Percentiles rank a stretch among this genome's conserved stretches.
These are phyloP conservation scores for Annulohypoxylon nitens DNA, from an alignment of 495 filamentous ascomycete genomes.

Conservation along the genomic window DNA sequence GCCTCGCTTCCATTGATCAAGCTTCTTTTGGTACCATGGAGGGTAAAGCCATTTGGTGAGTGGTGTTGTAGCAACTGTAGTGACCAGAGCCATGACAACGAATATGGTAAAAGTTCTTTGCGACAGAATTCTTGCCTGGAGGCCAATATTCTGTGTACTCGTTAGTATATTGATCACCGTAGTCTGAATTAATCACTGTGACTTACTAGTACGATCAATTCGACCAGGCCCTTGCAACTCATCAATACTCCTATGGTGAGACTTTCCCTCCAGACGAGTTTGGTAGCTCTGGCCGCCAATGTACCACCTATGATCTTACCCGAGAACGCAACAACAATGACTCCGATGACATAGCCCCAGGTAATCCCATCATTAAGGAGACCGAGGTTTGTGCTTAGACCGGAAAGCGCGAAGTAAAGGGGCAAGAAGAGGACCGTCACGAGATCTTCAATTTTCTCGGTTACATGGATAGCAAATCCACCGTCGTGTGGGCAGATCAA, in stretches of 20 bases:
- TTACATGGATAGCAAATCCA: constrained; percentile 93
- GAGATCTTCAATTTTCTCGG: constrained; percentile 96
- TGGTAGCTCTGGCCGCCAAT: constrained; percentile 79
- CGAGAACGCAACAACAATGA: constrained; percentile 84
- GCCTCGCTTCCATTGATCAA: constrained; percentile 88
- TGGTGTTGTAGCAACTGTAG: constrained; percentile 92
- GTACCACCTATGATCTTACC: constrained; percentile 91
- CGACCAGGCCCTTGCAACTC: constrained; percentile 97
- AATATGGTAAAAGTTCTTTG: constrained; percentile 95
- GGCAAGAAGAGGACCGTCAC: constrained; percentile 90
- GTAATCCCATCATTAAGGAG: constrained; percentile 84
- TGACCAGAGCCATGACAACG: constrained; percentile 96
- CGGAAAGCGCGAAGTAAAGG: constrained; percentile 95
- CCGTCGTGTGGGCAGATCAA: constrained; percentile 94
- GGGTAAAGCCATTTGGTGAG: constrained; percentile 84
- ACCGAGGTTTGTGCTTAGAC: constrained; percentile 89
- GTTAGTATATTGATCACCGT: constrained; percentile 44
- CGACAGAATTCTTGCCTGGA: constrained; percentile 91
- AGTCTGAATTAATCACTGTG: background rate
- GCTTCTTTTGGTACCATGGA: constrained; percentile 89
- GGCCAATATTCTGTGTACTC: constrained; percentile 82
- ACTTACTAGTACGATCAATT: constrained; percentile 92
- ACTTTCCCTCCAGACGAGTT: constrained; percentile 92
- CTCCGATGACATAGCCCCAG: constrained; percentile 92
- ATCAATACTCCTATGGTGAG: constrained; percentile 92